Evolutionary conservation across 2,329 filamentous ascomycete species (phyloP), one percentile per base, ranked within the genome.

Genomic region (Drechmeria coniospora): DNA sequence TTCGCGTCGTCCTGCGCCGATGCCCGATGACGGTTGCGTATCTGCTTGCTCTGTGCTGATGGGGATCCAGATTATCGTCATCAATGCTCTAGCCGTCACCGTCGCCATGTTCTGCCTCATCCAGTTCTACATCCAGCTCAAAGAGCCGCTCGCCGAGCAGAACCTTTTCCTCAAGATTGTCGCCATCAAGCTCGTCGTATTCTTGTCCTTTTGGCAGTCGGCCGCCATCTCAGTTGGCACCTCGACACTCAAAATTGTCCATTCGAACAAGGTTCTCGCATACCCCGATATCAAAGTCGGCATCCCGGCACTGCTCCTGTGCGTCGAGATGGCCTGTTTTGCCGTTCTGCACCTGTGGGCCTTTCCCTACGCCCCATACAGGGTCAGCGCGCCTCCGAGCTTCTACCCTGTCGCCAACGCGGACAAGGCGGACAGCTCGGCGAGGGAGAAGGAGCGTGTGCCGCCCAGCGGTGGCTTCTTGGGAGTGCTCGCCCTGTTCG

Each of bases 41-140:
- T 29, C 26, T 19, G 27, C 37, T 19, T 26, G 25, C 11, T 27
- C 23, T 9, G 6, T 12, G 8, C 21, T 17, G 10, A 23, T 13
- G 16, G 28, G 12, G 3, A 6, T 14, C 6, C 34, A 76, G 72
- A 59, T 72, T 22, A 61, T 80, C 44, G 61, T 65, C 3, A 68
- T 92, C 39, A 76, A 90, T 47, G 71, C 67, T 40, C 36, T 70
- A 14, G 76, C 79, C 3, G 80, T 92, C 21, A 71, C 76, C 0
- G 68, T 92, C 32, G 83, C 84, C 33, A 92, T 93, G 79, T 90
- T 80, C 56, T 86, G 79, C 47, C 54, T 93, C 23, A 74, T 92
- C 36, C 82, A 92, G 42, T 90, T 90, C 50, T 92, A 92, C 50
- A 50, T 79, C 17, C 81, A 92, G 50, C 61, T 90, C 25, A 74